Percentiles rank a stretch among this genome's conserved stretches.
Evolutionary conservation across 1,284 basidiomycete genomes (phyloP).

Genomic region (Sanguinoderma infundibulare): DNA sequence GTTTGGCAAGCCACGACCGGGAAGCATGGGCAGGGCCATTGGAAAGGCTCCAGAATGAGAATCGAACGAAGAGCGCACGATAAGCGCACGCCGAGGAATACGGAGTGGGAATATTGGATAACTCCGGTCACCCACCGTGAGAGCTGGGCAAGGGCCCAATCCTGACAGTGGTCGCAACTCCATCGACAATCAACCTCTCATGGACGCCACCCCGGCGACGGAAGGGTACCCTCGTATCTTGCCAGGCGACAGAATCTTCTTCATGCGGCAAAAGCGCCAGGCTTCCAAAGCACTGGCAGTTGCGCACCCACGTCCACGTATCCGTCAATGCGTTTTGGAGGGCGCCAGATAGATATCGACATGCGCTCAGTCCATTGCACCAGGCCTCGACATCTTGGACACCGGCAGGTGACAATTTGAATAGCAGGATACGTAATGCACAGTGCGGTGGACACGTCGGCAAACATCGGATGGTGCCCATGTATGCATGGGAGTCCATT

Average conservation of each 20-base stretch:
- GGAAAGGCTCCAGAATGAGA: conserved; percentile 23
- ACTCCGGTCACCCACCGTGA: conserved; percentile 11
- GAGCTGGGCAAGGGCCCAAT: conserved; percentile 21
- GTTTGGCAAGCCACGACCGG: conserved; percentile 20
- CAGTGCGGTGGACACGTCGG: background rate
- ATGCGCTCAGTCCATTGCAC: background rate
- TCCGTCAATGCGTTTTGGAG: too few relatives aligned
- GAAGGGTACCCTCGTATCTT: conserved; percentile 12
- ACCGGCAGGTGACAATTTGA: conserved; percentile 7
- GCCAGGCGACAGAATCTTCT: conserved; percentile 13
- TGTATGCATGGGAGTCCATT: background rate
- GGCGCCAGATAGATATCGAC: background rate
- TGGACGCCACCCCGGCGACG: conserved; percentile 8
- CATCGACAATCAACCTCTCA: conserved; percentile 17
- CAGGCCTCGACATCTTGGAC: conserved; percentile 3
- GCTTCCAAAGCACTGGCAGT: conserved; percentile 6
- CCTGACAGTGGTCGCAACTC: conserved; percentile 12
- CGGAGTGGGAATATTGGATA: conserved; percentile 20
- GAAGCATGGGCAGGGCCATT: conserved; percentile 15
- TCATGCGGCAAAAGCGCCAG: conserved; percentile 16
- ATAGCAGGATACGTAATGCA: conserved; percentile 8
- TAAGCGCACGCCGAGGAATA: conserved; percentile 19
- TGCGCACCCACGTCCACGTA: conserved; percentile 18
- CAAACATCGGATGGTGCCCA: background rate
- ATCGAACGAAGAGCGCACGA: conserved; percentile 12